Evolutionary conservation across 108 stramenopile genomes (phyloP).

Genomic region (Skeletonema costatum): DNA sequence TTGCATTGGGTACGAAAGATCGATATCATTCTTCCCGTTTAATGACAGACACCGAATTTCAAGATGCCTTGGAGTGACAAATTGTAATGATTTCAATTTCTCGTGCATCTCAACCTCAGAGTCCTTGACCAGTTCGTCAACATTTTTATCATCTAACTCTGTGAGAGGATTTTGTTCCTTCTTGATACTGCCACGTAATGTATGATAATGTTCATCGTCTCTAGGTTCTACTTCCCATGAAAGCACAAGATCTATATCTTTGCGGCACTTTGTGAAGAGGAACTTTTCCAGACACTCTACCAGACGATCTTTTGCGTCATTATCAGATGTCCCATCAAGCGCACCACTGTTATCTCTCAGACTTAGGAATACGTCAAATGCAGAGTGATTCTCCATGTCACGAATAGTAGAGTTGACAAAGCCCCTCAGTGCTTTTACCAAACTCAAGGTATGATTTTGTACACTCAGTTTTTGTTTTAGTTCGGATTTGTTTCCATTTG

Average conservation of each 20-base stretch:
- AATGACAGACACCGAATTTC: constrained; percentile 70
- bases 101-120: constrained; percentile 36
- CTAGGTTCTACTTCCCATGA: constrained; percentile 10
- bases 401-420: constrained; percentile 36
- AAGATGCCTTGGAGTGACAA: constrained; percentile 74
- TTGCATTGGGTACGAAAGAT: constrained; percentile 54
- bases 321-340: background rate
- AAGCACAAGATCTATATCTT: constrained; percentile 32
- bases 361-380: constrained; percentile 18
- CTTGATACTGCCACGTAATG: background rate
- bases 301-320: constrained; percentile 12
- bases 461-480: background rate
- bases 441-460: constrained; percentile 15
- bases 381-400: constrained; percentile 28
- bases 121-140: constrained; percentile 14
- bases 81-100: constrained; percentile 55
- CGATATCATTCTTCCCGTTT: constrained; percentile 21
- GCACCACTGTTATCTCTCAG: background rate
- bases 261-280: constrained; percentile 40
- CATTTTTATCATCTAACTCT: background rate
- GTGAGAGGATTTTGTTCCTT: background rate
- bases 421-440: constrained; percentile 43
- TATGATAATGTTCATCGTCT: constrained; percentile 11
- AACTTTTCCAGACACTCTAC: constrained; percentile 38
- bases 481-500: background rate